Percentiles rank a stretch among this genome's conserved stretches.
These are phyloP conservation scores for Cercospora nicotianae DNA, from an alignment of 2,329 filamentous ascomycete genomes.

Conservation along the genomic window DNA sequence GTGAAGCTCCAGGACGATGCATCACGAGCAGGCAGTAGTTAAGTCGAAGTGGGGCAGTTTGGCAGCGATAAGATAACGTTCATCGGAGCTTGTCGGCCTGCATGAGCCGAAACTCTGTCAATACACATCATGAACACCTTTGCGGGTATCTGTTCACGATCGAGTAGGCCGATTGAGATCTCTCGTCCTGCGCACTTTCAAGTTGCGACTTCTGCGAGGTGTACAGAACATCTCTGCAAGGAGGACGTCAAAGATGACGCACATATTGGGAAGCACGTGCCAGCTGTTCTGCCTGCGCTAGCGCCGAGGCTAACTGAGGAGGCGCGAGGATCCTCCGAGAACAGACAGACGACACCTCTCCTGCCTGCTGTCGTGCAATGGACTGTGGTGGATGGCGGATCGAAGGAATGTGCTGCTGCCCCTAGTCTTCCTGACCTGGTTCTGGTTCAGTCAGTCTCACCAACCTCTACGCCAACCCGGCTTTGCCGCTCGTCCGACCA, in stretches of 20 bases:
- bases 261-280: not conserved
- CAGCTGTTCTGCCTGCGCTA: not conserved
- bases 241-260: not conserved
- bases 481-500: conserved; percentile 45
- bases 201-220: not conserved
- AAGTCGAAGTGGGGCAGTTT: not conserved
- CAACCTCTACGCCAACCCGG: conserved; percentile 34
- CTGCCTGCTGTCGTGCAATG: conserved; percentile 13
- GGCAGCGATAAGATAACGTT: not conserved
- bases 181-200: not conserved
- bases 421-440: conserved; percentile 54
- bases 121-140: not conserved
- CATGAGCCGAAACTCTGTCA: not conserved
- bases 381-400: conserved; percentile 40
- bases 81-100: not conserved
- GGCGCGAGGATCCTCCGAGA: conserved; percentile 1
- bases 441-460: conserved; percentile 53
- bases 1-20: not conserved
- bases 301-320: not conserved
- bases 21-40: not conserved
- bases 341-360: conserved; percentile 7
- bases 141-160: not conserved
- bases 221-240: not conserved
- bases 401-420: conserved; percentile 50
- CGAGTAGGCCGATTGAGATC: not conserved